Base-by-base conservation (phyloP, 148 eudicot species). In the Rhododendron ferrugineum region DNA sequence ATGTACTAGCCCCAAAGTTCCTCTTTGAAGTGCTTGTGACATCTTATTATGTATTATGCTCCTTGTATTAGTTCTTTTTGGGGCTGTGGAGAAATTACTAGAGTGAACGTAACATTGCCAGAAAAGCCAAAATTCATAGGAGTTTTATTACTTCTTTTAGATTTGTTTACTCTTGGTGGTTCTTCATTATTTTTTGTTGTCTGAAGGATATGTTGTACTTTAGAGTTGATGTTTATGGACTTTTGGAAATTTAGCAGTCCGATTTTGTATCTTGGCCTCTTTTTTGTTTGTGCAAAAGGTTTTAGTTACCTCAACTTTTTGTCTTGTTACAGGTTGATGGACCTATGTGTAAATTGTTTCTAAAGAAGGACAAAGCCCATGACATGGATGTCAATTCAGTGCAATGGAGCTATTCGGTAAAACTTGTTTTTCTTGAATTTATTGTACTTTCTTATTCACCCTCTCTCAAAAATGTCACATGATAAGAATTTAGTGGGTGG, bases 291-390 rank as follows among this genome's bases (percentile, higher is more conserved):
- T n/a, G 40, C 26, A 50, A 49, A 34, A 37, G 56, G 50, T 23
- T 80, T 20, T 32, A 32, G 11, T 52, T 75, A 34, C 26, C 49
- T 81, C 81, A 16, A 47, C 18, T n/a, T 60, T 44, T 49, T 34
- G 26, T 54, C 16, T 83, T 36, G 50, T 80, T 64, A 34, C 82
- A 88, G 90, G 86, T 88, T 80, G 90, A 86, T 6, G 90, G 88
- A 66, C 90, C 90, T 56, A 74, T 40, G 79, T 88, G 66, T 52
- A 86, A 86, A 76, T 84, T 88, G 86, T 85, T 88, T 68, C 72
- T 84, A 56, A 86, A 83, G 90, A 88, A 86, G 86, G 88, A 88
- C 36, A 88, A 88, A 81, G 90, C 90, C 64, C 90, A 88, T 75
- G 84, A 83, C 49, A 88, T 88, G 90, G 90, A 88, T 76, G 82